Percentiles rank a stretch among this genome's conserved stretches.
Conservation (phyloP, 2,329 filamentous ascomycete species). For the Aspergillus thermomutatus region DNA sequence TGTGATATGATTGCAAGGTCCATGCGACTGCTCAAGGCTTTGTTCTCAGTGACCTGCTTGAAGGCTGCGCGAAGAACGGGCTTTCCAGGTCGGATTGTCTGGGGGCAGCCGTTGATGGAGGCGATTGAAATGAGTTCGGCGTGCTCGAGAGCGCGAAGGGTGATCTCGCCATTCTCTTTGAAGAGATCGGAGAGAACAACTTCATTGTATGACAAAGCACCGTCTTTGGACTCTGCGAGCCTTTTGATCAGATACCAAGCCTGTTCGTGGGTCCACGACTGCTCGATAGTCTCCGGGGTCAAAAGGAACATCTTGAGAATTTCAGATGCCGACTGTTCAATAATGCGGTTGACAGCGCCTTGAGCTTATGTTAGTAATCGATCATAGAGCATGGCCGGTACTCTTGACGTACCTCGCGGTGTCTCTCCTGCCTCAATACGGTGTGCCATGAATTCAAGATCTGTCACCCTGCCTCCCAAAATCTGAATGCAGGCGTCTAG, state of each 20-base stretch:
- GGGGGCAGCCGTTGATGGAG: constrained; percentile 71
- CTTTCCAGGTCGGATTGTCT: constrained; percentile 72
- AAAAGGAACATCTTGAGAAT: constrained; percentile 92
- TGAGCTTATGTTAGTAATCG: constrained; percentile 16
- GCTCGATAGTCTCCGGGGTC: constrained; percentile 52
- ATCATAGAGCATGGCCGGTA: too few relatives aligned
- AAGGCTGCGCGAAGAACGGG: constrained; percentile 88
- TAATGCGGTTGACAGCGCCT: constrained; percentile 81
- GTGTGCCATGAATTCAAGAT: constrained; percentile 90
- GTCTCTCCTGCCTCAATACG: constrained; percentile 83
- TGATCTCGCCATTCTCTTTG: constrained; percentile 67
- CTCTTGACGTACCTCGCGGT: constrained; percentile 54
- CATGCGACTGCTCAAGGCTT: constrained; percentile 69
- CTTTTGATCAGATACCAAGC: constrained; percentile 85
- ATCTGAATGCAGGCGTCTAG: constrained; percentile 78
- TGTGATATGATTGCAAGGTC: constrained; percentile 68
- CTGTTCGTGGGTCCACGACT: constrained; percentile 77
- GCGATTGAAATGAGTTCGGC: constrained; percentile 80
- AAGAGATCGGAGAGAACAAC: constrained; percentile 75
- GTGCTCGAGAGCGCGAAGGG: constrained; percentile 75
- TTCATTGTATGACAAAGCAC: constrained; percentile 74
- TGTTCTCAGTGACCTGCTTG: constrained; percentile 65
- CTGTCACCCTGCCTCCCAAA: constrained; percentile 87
- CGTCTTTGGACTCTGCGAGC: constrained; percentile 62
- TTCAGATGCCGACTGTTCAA: constrained; percentile 82